phyloP scores from a whole-genome alignment of 2,329 filamentous ascomycete species.

The Byssothecium circinans region DNA sequence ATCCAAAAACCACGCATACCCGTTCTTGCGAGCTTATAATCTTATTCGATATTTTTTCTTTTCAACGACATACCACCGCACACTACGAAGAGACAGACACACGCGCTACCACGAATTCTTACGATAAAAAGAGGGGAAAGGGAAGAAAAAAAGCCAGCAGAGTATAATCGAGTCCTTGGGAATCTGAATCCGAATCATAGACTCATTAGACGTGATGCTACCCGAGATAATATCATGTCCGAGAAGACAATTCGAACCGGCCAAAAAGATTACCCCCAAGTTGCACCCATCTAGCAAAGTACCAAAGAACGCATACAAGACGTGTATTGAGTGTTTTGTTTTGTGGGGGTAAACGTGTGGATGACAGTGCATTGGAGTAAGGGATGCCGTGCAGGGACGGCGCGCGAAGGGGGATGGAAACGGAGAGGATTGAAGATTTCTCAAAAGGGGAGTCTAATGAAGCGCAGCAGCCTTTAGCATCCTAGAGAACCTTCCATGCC shows the following conservation, averaged over 20 bases:
- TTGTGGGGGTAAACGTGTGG: neutral
- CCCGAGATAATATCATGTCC: conserved; percentile 17
- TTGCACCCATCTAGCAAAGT: neutral
- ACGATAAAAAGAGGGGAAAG: neutral
- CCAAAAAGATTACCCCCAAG: conserved; percentile 1
- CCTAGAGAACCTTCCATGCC: conserved; percentile 36
- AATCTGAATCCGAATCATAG: too few species aligned
- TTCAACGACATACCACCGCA: neutral
- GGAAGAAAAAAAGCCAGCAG: conserved; percentile 3
- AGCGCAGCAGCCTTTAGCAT: conserved; percentile 34
- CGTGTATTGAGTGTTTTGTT: neutral
- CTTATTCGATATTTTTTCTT: conserved; percentile 21
- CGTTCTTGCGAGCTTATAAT: conserved; percentile 14
- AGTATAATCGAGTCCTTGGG: neutral
- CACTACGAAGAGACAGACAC: neutral
- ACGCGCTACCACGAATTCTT: conserved; percentile 3
- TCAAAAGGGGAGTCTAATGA: conserved; percentile 34
- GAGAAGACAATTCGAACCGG: neutral
- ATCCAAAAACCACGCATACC: too few species aligned
- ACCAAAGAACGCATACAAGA: conserved; percentile 9
- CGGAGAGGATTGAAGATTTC: conserved; percentile 43
- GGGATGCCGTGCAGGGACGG: neutral
- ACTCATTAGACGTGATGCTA: conserved; percentile 25
- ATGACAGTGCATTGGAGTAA: too few species aligned
- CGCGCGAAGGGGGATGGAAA: neutral